Base-by-base conservation (phyloP, 257 asterid species). In the Lycium ferocissimum region DNA sequence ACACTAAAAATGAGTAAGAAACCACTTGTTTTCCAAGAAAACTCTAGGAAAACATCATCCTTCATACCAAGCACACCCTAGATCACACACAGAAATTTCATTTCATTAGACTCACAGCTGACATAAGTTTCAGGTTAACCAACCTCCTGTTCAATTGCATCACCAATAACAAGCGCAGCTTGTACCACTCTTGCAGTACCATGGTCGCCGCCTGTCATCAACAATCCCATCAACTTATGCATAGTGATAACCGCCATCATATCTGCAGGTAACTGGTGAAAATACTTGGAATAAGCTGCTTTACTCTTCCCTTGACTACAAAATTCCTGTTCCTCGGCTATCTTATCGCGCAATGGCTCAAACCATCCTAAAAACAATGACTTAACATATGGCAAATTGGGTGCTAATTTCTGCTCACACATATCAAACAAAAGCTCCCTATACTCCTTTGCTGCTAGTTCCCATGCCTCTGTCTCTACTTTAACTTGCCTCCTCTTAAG, bases 121-220 rank as follows among this genome's bases (percentile, higher is more conserved):
- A 81, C 11, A 76, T 47, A 73, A 61, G 51, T 78, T 61, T 9
- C 38, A 87, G 59, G 85, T 72, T 65, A 56, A 91, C 94, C 84
- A 86, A 95, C 98, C 98, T 95, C 98, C 86, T 95, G 98, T 58
- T 94, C 98, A 47, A 95, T 89, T 35, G 98, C 97, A 66, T 95
- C 98, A 56, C 98, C 98, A 73, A 95, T 88, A 59, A 63, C 8
- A 85, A 94, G 92, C 26, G 98, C 97, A 85, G 97, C 95, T 49
- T 91, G 94, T 18, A 94, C 94, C 37, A 94, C 96, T 87, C 91
- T 87, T 3, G 94, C 95, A 85, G 81, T 66, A 22, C 98, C 98
- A 89, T 91, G 90, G 76, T 91, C 96, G 72, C 93, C 94, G 4
- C 96, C 96, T 18, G 88, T 91, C 98, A 95, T 95, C 91, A 95